A percentile compares a stretch with the other conserved stretches of the same genome.
Evolutionary conservation across 2,329 filamentous ascomycete genomes (phyloP).

Genomic region (Fusarium globosum): DNA sequence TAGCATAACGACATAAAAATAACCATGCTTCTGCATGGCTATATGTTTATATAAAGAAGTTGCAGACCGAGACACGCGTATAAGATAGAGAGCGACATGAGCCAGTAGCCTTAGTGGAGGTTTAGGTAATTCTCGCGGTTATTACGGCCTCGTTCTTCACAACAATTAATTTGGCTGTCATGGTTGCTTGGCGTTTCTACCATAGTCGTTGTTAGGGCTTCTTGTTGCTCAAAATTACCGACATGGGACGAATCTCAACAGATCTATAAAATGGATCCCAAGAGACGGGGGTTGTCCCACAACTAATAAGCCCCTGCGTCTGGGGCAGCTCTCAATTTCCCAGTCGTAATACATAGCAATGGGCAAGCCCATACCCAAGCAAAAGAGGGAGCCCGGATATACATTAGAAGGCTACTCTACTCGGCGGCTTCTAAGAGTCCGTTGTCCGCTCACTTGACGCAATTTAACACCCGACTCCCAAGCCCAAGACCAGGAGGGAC

Average conservation of each 20-base stretch:
- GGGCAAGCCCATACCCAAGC: neutral
- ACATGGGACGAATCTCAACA: slow-evolving; percentile 36
- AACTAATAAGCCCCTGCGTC: slow-evolving; percentile 46
- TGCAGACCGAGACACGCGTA: neutral
- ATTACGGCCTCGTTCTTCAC: slow-evolving; percentile 11
- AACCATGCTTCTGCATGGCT: neutral
- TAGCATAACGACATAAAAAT: neutral
- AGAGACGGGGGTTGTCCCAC: slow-evolving; percentile 41
- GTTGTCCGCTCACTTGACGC: slow-evolving; percentile 13
- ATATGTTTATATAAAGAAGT: neutral
- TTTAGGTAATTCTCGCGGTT: slow-evolving; percentile 9
- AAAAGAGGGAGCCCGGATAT: neutral
- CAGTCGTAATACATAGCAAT: neutral
- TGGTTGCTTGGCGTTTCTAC: slow-evolving; percentile 38
- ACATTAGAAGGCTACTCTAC: neutral
- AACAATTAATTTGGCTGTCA: slow-evolving; percentile 24
- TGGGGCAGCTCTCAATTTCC: slow-evolving; percentile 27
- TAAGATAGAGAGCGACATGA: slow-evolving; percentile 2
- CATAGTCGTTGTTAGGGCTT: slow-evolving; percentile 20
- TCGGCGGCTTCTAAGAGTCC: neutral
- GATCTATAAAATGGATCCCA: slow-evolving; percentile 35
- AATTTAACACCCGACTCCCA: slow-evolving; percentile 2
- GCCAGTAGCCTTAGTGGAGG: slow-evolving; percentile 2
- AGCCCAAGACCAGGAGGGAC: neutral
- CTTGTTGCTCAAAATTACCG: slow-evolving; percentile 6